Percentiles rank a stretch among this genome's conserved stretches.
These are phyloP conservation scores for Irineochytrium annulatum DNA, from an alignment of 192 early-diverging fungal genomes.

Conservation along the genomic window DNA sequence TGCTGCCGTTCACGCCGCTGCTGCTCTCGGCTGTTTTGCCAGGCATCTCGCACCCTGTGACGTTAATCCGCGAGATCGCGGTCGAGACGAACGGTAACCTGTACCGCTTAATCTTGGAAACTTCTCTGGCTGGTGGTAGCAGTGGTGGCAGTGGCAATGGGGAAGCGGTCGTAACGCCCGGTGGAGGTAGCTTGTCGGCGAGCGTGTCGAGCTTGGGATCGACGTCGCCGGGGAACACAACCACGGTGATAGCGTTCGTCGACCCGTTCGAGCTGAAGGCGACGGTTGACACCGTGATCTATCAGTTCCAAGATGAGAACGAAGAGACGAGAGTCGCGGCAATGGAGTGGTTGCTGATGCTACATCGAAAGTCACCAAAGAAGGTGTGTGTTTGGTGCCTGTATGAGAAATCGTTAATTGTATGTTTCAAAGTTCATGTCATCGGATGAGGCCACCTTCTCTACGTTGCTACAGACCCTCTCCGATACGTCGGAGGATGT, in stretches of 20 bases:
- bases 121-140: slow-evolving; percentile 6
- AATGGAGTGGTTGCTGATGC: slow-evolving; percentile 95
- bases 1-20: slow-evolving; percentile 76
- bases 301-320: slow-evolving; percentile 78
- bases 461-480: slow-evolving; percentile 82
- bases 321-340: slow-evolving; percentile 90
- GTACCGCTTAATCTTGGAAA: slow-evolving; percentile 69
- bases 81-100: slow-evolving; percentile 77
- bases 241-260: too few relatives aligned
- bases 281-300: slow-evolving; percentile 73
- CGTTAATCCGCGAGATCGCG: slow-evolving; percentile 68
- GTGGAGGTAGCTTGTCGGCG: background rate
- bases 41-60: slow-evolving; percentile 68
- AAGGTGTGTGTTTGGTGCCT: slow-evolving; percentile 38
- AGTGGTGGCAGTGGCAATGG: background rate
- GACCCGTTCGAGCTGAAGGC: slow-evolving; percentile 83
- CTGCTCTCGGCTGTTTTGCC: slow-evolving; percentile 84
- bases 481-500: slow-evolving; percentile 80
- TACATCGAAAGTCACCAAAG: slow-evolving; percentile 88
- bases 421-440: slow-evolving; percentile 45
- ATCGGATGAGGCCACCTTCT: slow-evolving; percentile 83
- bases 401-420: slow-evolving; percentile 7
- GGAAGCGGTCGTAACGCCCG: slow-evolving; percentile 2
- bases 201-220: background rate
- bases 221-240: background rate